phyloP scores from a whole-genome alignment of 805 yeast species.

The Tetrapisispora iriomotensis region DNA sequence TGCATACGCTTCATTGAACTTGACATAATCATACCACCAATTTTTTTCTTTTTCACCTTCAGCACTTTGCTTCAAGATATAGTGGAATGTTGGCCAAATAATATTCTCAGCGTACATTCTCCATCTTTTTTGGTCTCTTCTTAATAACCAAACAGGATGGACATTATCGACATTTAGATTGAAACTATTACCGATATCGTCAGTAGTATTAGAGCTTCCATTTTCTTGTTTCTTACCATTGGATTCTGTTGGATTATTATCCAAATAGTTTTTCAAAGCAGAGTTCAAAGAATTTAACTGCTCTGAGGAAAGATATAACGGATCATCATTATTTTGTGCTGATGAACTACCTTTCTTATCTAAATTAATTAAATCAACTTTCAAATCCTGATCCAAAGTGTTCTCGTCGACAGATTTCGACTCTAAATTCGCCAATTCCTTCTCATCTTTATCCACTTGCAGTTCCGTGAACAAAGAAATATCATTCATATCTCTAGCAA shows the following conservation, averaged over 20 bases:
- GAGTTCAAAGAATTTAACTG: constrained; percentile 38
- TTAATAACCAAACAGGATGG: constrained; percentile 83
- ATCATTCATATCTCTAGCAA: constrained; percentile 23
- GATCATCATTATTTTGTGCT: constrained; percentile 41
- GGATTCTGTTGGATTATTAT: too few species aligned
- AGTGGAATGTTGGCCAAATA: constrained; percentile 92
- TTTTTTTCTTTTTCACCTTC: constrained; percentile 51
- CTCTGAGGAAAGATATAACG: constrained; percentile 45
- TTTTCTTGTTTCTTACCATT: too few species aligned
- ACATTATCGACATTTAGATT: constrained; percentile 35
- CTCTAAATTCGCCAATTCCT: background rate
- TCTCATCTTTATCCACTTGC: constrained; percentile 1
- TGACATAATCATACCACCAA: constrained; percentile 86
- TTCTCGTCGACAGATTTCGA: constrained; percentile 4
- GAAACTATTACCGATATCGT: constrained; percentile 29
- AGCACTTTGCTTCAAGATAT: constrained; percentile 68
- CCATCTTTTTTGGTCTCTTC: constrained; percentile 77
- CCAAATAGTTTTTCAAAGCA: constrained; percentile 33
- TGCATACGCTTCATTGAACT: constrained; percentile 84
- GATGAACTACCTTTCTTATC: background rate
- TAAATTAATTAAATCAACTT: background rate
- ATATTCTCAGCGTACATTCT: constrained; percentile 81
- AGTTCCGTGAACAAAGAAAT: background rate
- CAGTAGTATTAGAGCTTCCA: too few species aligned
- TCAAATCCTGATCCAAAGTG: background rate